Evolutionary conservation across 768 basidiomycete species (phyloP).

Genomic region (Crassisporium funariophilum): DNA sequence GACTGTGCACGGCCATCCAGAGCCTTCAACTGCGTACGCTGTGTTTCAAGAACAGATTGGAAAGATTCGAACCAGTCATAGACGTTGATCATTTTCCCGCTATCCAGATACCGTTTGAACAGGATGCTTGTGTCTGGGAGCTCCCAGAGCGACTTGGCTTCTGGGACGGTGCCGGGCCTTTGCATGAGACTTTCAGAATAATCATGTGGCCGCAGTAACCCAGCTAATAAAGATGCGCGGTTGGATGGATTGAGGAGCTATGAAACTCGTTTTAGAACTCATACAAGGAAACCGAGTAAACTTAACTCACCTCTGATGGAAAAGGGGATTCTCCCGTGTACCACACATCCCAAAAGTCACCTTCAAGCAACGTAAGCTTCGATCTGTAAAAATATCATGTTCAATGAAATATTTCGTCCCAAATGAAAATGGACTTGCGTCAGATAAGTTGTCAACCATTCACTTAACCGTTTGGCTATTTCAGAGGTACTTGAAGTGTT

Average conservation of each 20-base stretch:
- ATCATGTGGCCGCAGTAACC: conserved; percentile 60
- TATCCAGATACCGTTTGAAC: conserved; percentile 75
- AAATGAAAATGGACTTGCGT: conserved; percentile 37
- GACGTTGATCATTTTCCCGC: conserved; percentile 81
- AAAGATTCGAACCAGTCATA: conserved; percentile 91
- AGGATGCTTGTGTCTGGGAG: conserved; percentile 78
- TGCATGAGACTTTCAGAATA: conserved; percentile 33
- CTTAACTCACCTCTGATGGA: conserved; percentile 58
- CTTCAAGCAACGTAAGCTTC: conserved; percentile 49
- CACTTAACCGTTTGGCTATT: conserved; percentile 36
- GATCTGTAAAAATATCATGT: conserved; percentile 34
- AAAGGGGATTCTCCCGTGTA: conserved; percentile 67
- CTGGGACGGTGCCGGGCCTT: background rate
- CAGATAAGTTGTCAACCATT: conserved; percentile 55
- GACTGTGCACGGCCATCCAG: conserved; percentile 2
- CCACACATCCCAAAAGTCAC: conserved; percentile 71
- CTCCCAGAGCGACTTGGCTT: conserved; percentile 40
- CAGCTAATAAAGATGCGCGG: conserved; percentile 60
- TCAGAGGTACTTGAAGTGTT: conserved; percentile 1
- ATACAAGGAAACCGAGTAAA: background rate
- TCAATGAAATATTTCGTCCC: background rate
- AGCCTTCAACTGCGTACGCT: conserved; percentile 35
- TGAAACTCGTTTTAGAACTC: background rate
- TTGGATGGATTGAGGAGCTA: conserved; percentile 74
- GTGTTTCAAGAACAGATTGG: conserved; percentile 62